Evolutionary conservation across 495 filamentous ascomycete species (phyloP).

Genomic region (Xylaria sp.): DNA sequence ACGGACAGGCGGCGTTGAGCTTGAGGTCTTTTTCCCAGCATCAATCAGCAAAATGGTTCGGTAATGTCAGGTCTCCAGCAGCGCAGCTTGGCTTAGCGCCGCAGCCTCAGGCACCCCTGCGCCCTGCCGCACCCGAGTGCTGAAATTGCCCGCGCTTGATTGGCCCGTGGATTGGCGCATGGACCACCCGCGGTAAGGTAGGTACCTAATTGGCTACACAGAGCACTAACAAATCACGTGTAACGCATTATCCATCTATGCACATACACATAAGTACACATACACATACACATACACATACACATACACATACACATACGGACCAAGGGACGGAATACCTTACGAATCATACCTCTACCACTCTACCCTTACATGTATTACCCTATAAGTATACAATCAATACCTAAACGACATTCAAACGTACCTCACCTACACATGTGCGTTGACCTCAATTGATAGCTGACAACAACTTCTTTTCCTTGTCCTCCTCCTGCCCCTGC

Average conservation of each 20-base stretch:
- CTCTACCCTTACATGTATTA: too few species aligned
- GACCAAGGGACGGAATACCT: not conserved
- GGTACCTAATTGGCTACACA: not conserved
- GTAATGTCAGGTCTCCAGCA: slow-evolving; percentile 31
- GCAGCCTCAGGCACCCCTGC: slow-evolving; percentile 30
- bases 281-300: too few species aligned
- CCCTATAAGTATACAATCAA: too few species aligned
- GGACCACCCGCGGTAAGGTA: slow-evolving; percentile 24
- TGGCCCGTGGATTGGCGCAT: slow-evolving; percentile 29
- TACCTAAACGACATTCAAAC: too few species aligned
- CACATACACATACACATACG: too few species aligned
- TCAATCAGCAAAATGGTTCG: slow-evolving; percentile 38
- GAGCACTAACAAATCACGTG: slow-evolving; percentile 29
- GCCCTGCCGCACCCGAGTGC: slow-evolving; percentile 24
- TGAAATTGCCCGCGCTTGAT: slow-evolving; percentile 39
- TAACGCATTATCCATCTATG: not conserved
- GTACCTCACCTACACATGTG: too few species aligned
- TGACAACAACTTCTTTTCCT: too few species aligned
- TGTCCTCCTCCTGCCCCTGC: not conserved
- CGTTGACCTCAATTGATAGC: too few species aligned
- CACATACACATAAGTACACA: too few species aligned
- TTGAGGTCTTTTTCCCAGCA: slow-evolving; percentile 59
- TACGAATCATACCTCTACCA: too few species aligned
- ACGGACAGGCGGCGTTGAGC: slow-evolving; percentile 36
- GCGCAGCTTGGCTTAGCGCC: slow-evolving; percentile 27